phyloP scores from a whole-genome alignment of 139 green algal genomes.

The Microglena sp. region DNA sequence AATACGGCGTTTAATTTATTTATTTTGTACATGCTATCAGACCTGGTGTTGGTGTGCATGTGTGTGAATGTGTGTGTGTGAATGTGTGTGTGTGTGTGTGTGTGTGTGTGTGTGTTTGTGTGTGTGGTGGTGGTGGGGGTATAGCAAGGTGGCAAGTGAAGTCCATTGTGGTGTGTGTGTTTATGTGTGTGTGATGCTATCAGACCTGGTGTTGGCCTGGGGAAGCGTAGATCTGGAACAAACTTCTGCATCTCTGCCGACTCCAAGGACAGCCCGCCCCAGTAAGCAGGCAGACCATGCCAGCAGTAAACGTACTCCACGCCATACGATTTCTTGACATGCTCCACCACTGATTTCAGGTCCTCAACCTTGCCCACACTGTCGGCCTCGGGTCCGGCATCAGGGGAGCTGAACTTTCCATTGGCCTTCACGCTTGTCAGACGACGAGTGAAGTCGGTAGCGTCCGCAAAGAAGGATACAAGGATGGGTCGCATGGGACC shows the following conservation, averaged over 20 bases:
- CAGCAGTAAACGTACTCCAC: slow-evolving; percentile 86
- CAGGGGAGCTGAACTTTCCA: slow-evolving; percentile 58
- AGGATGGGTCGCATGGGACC: slow-evolving; percentile 52
- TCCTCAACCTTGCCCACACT: slow-evolving; percentile 36
- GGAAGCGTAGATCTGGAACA: no score
- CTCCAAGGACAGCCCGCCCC: slow-evolving; percentile 43
- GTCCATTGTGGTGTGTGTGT: no score
- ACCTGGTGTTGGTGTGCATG: slow-evolving; percentile 19
- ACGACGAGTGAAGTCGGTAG: slow-evolving; percentile 81
- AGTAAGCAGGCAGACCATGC: slow-evolving; percentile 92
- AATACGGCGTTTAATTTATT: no score
- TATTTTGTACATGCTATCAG: no score
- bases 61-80: background rate
- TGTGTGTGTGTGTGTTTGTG: no score
- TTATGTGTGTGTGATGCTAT: no score
- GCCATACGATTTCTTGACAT: slow-evolving; percentile 44
- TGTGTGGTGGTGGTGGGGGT: no score
- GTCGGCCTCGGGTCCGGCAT: slow-evolving; percentile 26
- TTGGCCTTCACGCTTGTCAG: slow-evolving; percentile 73
- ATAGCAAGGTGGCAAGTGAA: no score
- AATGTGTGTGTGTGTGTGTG: no score
- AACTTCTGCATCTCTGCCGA: no score
- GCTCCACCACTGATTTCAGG: slow-evolving; percentile 51
- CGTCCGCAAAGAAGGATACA: slow-evolving; percentile 69
- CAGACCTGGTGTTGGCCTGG: no score